Base-by-base conservation (phyloP, 1,284 basidiomycete genomes). In the Macrocystidia cucumis region DNA sequence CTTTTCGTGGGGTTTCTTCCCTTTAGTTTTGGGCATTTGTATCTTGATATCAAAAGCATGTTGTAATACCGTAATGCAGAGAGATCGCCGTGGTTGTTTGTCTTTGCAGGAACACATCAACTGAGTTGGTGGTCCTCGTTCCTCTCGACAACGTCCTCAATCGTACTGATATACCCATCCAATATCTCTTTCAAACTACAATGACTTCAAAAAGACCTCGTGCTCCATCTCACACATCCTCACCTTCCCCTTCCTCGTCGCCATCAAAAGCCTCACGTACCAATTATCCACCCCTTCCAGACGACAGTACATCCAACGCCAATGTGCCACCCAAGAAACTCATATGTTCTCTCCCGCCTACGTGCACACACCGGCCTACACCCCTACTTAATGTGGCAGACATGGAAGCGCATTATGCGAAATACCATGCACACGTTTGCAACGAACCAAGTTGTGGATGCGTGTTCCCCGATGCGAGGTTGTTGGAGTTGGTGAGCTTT, bases 371-470 rank as follows among this genome's bases (percentile, higher is more conserved):
- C 11, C 59, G 62, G 1, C 73, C 83, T 1, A 81, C 81, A 1
- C 55, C 65, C 1, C 69, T 91, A 34, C 62, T 67, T 1, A 72
- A 70, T 42, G 68, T 73, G 23, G 67, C 64, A 13, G 84, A 86
- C 37, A 69, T 91, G 4, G 85, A 91, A 47, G 59, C 72, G 17
- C 90, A 93, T 60, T 89, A 92, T 55, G 77, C 76, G 1, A 80
- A 65, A 14, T 85, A 82, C 51, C 91, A 95, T 55, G 78, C 84
- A 0, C 82, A 86, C 60, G 79, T 91, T 1, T 93, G 91, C 52
- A 78, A 73, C 48, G 65, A 71, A 38, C 52, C 52, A 13, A 62
- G 68, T 2, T 92, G 91, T 59, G 71, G 73, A 9, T 78, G 78
- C 52, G 83, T 91, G n/a, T 95, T 93, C 51, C 91, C 91, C 1